phyloP scores from a whole-genome alignment of 352 stramenopile species.

The Globisporangium rhizosaccharum region DNA sequence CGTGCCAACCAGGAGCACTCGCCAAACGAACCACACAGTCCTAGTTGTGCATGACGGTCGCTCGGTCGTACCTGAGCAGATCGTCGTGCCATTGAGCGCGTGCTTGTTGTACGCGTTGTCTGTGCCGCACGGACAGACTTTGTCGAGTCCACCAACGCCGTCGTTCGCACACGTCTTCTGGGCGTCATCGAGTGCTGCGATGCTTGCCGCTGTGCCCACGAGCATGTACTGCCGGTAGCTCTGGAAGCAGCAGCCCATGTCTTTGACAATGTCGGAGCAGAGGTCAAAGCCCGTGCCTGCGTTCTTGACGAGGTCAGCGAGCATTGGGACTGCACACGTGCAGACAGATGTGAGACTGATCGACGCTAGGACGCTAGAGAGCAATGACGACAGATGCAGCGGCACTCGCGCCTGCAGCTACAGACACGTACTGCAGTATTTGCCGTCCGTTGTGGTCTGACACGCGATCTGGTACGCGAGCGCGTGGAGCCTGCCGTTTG shows the following conservation, averaged over 20 bases:
- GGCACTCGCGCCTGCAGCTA: not conserved
- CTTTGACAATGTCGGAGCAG: slow-evolving; percentile 63
- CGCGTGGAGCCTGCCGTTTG: slow-evolving; percentile 47
- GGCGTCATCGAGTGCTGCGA: slow-evolving; percentile 40
- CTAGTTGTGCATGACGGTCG: no score
- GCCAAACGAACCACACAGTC: no score
- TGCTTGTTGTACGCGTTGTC: slow-evolving; percentile 51
- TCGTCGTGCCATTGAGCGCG: slow-evolving; percentile 43
- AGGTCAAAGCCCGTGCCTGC: slow-evolving; percentile 52
- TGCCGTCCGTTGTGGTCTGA: slow-evolving; percentile 38
- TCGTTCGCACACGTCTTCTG: slow-evolving; percentile 41
- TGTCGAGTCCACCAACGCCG: slow-evolving; percentile 34
- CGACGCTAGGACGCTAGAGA: not conserved
- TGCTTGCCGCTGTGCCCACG: slow-evolving; percentile 41
- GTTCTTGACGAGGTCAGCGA: slow-evolving; percentile 40
- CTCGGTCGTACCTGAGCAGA: slow-evolving; percentile 42
- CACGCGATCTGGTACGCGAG: slow-evolving; percentile 69
- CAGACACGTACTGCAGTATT: slow-evolving; percentile 67
- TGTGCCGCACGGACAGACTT: slow-evolving; percentile 41
- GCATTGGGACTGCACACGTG: slow-evolving; percentile 37
- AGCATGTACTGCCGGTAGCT: slow-evolving; percentile 77
- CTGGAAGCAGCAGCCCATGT: slow-evolving; percentile 78
- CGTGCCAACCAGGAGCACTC: not conserved
- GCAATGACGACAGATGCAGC: not conserved
- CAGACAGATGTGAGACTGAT: not conserved